phyloP scores from a whole-genome alignment of 2,329 filamentous ascomycete species.

The Colletotrichum salicis region DNA sequence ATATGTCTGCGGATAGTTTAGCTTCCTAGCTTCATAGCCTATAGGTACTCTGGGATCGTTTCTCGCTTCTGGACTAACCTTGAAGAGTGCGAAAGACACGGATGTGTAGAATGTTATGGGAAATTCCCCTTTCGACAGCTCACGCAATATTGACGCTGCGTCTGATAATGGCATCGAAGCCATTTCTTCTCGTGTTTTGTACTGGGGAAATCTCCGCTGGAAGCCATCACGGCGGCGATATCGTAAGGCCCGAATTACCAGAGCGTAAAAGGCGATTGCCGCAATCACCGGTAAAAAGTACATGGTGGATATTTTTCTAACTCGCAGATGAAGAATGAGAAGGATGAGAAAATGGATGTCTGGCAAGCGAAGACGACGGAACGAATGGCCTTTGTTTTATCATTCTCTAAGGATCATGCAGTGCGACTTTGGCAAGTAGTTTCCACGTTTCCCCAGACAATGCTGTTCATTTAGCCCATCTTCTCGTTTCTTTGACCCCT shows the following conservation, averaged over 20 bases:
- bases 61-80: conserved; percentile 45
- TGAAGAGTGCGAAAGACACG: conserved; percentile 69
- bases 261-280: background rate
- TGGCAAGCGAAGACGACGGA: background rate
- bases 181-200: conserved; percentile 25
- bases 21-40: background rate
- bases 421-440: background rate
- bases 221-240: conserved; percentile 21
- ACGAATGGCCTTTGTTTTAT: background rate
- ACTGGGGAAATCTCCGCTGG: background rate
- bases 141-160: conserved; percentile 47
- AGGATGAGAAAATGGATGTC: background rate
- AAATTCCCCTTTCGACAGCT: conserved; percentile 63
- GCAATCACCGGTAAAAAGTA: background rate
- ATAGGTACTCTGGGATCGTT: background rate
- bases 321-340: background rate
- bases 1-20: conserved; percentile 47
- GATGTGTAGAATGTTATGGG: conserved; percentile 61
- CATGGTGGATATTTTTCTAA: background rate
- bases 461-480: background rate
- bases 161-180: conserved; percentile 22
- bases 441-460: background rate
- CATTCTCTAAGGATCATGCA: background rate
- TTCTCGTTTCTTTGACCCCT: background rate
- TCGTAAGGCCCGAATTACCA: background rate